Conservation (phyloP, 140 eudicot species). For the Ambrosia hybrid region DNA sequence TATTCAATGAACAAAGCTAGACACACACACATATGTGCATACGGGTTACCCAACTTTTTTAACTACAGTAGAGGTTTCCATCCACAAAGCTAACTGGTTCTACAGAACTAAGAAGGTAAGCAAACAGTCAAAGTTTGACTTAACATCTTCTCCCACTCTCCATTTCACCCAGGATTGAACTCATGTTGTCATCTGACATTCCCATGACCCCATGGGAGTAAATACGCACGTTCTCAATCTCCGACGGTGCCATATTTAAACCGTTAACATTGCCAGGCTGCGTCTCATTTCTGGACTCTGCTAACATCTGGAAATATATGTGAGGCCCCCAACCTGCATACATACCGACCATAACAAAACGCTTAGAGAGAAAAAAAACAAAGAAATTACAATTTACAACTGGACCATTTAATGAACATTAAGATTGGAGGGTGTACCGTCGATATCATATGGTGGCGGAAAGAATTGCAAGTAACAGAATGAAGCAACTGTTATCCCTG, state of each 20-base stretch:
- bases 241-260: constrained; percentile 36
- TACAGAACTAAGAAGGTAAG: constrained; percentile 16
- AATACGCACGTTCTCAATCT: constrained; percentile 35
- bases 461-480: constrained; percentile 88
- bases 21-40: constrained; percentile 22
- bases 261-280: constrained; percentile 35
- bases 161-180: constrained; percentile 35
- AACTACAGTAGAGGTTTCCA: constrained; percentile 9
- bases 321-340: constrained; percentile 66
- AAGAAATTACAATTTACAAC: neutral
- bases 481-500: constrained; percentile 66
- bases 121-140: constrained; percentile 9
- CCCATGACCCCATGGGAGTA: constrained; percentile 32
- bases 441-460: constrained; percentile 76
- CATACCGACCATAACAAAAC: neutral
- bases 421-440: constrained; percentile 45
- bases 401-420: neutral
- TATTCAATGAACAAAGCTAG: constrained; percentile 11
- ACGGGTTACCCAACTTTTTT: constrained; percentile 9
- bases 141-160: constrained; percentile 52
- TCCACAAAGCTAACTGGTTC: constrained; percentile 21
- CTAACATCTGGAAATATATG: constrained; percentile 60
- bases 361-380: neutral
- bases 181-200: constrained; percentile 30
- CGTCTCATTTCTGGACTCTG: constrained; percentile 47